Evolutionary conservation across 371 early-diverging fungal species (phyloP), one percentile per base, ranked within the genome.

Genomic region (Mucor racemosus): DNA sequence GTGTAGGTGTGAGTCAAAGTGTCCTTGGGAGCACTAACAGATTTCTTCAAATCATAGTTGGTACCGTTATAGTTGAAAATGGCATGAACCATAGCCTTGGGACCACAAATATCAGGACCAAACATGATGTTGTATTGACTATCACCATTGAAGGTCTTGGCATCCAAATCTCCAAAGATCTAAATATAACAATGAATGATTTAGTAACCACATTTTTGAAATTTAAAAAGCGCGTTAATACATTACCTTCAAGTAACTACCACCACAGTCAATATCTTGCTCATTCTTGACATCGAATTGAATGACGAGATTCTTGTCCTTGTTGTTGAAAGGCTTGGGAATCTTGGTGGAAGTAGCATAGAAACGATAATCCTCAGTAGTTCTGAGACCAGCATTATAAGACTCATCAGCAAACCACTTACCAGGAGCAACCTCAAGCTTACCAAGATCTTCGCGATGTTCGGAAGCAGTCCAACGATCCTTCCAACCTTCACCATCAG

Each of bases 201-300:
- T 56, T 17, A 4, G 13, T 42, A 42, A 26, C 26, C 26, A 26
- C 26, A 26, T 26, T 38, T 5, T 62, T 33, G 44, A 58, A 14
- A 60, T 38, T 53, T 19, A 7, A 58, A 58, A n/a, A 34, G 31
- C 60, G 36, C 48, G 36, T 54, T n/a, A 11, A 17, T 9, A n/a
- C n/a, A 19, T 64, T 67, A 99, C 88, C 89, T 99, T 99, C 66
- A 96, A 66, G 84, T 99, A 99, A 59, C 97, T 96, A 61, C 99
- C 99, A 71, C 97, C 98, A 86, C 99, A 99, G 68, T 95, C 95
- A 66, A 97, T 90, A 58, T 84, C 84, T 72, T 95, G 90, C 73
- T 97, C 97, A 62, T 96, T 91, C 88, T 98, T 97, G 72, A 97
- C 96, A 75, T 96, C 95, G 76, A 94, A 96, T 84, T 98, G 98